Evolutionary conservation across 352 stramenopile genomes (phyloP), one percentile per base, ranked within the genome.

Genomic region (Phytopythium helicoides): DNA sequence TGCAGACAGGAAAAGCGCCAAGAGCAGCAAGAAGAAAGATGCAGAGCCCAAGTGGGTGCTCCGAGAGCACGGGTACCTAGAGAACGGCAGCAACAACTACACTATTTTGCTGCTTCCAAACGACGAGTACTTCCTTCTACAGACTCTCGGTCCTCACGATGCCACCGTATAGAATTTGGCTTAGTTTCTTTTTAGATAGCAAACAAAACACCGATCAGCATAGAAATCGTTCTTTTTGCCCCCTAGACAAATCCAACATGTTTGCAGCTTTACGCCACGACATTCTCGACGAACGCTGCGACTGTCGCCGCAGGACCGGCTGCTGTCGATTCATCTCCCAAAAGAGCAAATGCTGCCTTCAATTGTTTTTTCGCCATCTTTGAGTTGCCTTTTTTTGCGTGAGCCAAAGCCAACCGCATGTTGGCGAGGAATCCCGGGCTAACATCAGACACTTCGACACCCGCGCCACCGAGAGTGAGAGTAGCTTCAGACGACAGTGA

Each of bases 1-100:
- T 52, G 26, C 44, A n/a, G 28, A 11, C 45, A 51, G 47, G 33
- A 44, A 50, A 40, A 54, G 55, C n/a, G 41, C 16, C 21, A 78
- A 68, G 21, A 44, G 53, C 25, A 64, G 40, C 3, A 59, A 66
- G 40, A 19, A 18, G 6, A 71, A 64, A 39, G 47, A 22, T 6
- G 22, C 40, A 19, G 34, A 16, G 21, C 22, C 41, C 26, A 68
- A 56, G 38, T 60, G 21, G 19, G 47, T 59, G n/a, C 45, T 15
- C 16, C 67, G 72, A 47, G 83, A 94, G 52, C 83, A 94, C 56
- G 83, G 83, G 1, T 94, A 74, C 42, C 41, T 92, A n/a, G 51
- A 78, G 35, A 86, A 86, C 61, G 83, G 83, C 18, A 78, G 58
- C 68, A 94, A 94, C 54, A 77, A 87, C 50, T 92, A 87, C 58